Evolutionary conservation across 331 rosid genomes (phyloP).

Genomic region (Acacia pycnantha): DNA sequence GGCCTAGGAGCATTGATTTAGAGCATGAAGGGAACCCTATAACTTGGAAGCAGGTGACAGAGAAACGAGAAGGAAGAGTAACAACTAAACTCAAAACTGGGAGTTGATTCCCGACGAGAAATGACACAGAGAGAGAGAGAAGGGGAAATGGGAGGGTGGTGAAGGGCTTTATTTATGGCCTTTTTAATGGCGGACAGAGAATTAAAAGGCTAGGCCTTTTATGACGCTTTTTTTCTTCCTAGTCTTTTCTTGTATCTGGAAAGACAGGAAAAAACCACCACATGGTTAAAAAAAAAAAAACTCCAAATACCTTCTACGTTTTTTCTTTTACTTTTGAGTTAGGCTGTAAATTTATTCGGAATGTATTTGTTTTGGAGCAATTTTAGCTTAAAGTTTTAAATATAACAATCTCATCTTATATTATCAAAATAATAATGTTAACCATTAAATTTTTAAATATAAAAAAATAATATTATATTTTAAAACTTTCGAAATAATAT

Average conservation of each 20-base stretch:
- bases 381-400: too few species aligned
- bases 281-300: too few species aligned
- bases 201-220: conserved; percentile 41
- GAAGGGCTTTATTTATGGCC: conserved; percentile 26
- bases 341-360: too few species aligned
- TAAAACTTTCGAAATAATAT: too few species aligned
- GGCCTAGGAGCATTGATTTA: neutral
- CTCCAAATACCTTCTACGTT: neutral
- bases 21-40: neutral
- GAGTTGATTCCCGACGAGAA: conserved; percentile 3
- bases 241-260: conserved; percentile 32
- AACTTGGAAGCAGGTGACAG: neutral
- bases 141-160: neutral
- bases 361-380: too few species aligned
- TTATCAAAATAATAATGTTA: too few species aligned
- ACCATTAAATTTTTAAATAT: too few species aligned
- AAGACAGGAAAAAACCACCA: conserved; percentile 5
- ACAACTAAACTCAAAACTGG: neutral
- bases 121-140: neutral
- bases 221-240: conserved; percentile 29
- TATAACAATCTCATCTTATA: too few species aligned
- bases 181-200: conserved; percentile 63
- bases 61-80: neutral
- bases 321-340: too few species aligned
- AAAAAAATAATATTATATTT: too few species aligned